These are phyloP conservation scores for Graphilbum sp. DNA, from an alignment of 2,329 filamentous ascomycete genomes.

Conservation along the genomic window DNA sequence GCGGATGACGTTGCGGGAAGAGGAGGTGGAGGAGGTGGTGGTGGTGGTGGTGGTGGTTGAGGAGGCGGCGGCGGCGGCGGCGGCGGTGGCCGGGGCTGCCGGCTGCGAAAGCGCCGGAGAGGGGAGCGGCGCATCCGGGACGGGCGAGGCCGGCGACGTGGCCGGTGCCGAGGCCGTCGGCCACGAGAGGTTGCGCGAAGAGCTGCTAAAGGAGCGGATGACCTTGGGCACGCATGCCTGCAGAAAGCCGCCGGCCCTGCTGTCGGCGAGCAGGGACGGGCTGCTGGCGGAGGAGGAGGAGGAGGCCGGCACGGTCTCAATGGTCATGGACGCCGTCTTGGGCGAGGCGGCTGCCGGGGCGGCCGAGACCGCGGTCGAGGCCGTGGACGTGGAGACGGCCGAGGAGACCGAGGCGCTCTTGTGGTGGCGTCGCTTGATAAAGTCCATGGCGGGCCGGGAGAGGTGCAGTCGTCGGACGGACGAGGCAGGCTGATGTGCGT, in stretches of 20 bases:
- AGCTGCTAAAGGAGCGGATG: constrained; percentile 13
- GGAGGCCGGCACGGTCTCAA: no score
- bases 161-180: constrained; percentile 1
- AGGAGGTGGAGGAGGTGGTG: neutral
- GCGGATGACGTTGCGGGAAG: constrained; percentile 9
- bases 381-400: neutral
- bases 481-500: no score
- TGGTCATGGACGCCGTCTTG: neutral
- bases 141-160: neutral
- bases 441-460: neutral
- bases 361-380: neutral
- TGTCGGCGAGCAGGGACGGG: constrained; percentile 10
- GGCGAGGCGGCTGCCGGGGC: neutral
- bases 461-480: no score
- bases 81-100: no score
- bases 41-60: neutral
- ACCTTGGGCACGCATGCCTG: constrained; percentile 9
- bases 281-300: neutral
- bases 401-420: neutral
- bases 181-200: constrained; percentile 7
- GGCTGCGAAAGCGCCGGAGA: neutral
- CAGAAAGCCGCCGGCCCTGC: constrained; percentile 12
- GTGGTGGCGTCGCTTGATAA: neutral
- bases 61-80: neutral
- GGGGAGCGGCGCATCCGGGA: neutral